A percentile compares a stretch with the other conserved stretches of the same genome.
phyloP scores from a whole-genome alignment of 1,284 basidiomycete genomes.

The Trametes polyzona region DNA sequence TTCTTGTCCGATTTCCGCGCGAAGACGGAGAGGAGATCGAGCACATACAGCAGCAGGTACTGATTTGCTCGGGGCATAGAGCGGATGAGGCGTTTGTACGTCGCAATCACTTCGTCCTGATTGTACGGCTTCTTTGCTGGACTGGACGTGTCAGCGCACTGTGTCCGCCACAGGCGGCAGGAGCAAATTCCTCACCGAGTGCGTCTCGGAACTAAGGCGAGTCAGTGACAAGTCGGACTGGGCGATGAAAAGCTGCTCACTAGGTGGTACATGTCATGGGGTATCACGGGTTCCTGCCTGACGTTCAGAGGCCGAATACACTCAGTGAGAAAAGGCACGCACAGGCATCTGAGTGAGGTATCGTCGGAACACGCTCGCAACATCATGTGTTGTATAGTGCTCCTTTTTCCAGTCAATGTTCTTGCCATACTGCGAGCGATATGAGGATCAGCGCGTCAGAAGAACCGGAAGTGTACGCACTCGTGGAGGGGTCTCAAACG shows the following conservation, averaged over 20 bases:
- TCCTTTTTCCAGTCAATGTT: constrained; percentile 88
- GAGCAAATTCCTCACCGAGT: constrained; percentile 55
- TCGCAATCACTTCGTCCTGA: constrained; percentile 70
- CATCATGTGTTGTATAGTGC: constrained; percentile 91
- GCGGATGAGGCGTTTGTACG: constrained; percentile 86
- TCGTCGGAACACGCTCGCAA: constrained; percentile 93
- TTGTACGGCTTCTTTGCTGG: constrained; percentile 67
- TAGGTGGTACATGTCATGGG: constrained; percentile 84
- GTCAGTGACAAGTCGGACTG: constrained; percentile 21
- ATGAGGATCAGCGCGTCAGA: not conserved
- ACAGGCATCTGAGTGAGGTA: constrained; percentile 98
- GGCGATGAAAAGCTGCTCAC: constrained; percentile 51
- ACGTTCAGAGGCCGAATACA: constrained; percentile 1
- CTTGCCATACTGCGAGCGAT: constrained; percentile 81
- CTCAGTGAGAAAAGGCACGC: constrained; percentile 38
- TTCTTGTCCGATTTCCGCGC: constrained; percentile 91
- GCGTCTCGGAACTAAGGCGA: constrained; percentile 77
- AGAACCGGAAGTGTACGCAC: constrained; percentile 50
- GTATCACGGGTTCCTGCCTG: constrained; percentile 86
- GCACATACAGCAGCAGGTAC: constrained; percentile 93
- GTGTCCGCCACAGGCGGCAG: not conserved
- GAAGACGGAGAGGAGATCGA: constrained; percentile 95
- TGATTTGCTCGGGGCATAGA: constrained; percentile 88
- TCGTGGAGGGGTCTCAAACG: constrained; percentile 88
- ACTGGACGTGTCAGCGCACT: constrained; percentile 12